phyloP scores from a whole-genome alignment of 2,329 filamentous ascomycete species.

The Monilinia vaccinii-corymbosi region DNA sequence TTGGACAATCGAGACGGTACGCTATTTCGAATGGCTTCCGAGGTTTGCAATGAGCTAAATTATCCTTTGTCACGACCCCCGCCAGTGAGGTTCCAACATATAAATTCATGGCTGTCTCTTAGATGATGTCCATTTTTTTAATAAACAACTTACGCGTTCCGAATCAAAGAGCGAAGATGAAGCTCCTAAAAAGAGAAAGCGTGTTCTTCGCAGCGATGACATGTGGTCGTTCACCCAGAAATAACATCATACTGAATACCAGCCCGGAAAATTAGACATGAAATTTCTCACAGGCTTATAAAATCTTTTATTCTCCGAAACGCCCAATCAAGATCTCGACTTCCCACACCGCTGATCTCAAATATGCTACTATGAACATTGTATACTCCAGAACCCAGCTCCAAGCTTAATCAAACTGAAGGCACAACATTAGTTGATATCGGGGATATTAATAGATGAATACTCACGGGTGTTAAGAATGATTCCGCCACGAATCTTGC shows the following conservation, averaged over 20 bases:
- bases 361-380: constrained; percentile 5
- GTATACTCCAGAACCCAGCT: not conserved
- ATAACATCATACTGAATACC: not conserved
- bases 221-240: not conserved
- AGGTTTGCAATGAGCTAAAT: constrained; percentile 2
- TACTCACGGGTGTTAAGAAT: constrained; percentile 80
- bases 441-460: not conserved
- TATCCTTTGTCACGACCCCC: not conserved
- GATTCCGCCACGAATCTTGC: constrained; percentile 97
- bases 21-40: not conserved
- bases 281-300: constrained; percentile 1
- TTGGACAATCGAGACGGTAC: constrained; percentile 1
- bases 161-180: constrained; percentile 4
- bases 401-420: constrained; percentile 23
- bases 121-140: not conserved
- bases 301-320: constrained; percentile 14
- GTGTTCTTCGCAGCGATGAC: not conserved
- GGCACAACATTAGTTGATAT: not conserved
- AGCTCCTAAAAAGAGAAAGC: not conserved
- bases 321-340: constrained; percentile 8
- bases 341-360: constrained; percentile 8
- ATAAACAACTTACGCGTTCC: constrained; percentile 4
- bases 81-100: not conserved
- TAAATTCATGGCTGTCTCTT: not conserved
- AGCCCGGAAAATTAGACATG: not conserved